These are phyloP conservation scores for Choanephora cucurbitarum DNA, from an alignment of 371 early-diverging fungal species.

Conservation along the genomic window DNA sequence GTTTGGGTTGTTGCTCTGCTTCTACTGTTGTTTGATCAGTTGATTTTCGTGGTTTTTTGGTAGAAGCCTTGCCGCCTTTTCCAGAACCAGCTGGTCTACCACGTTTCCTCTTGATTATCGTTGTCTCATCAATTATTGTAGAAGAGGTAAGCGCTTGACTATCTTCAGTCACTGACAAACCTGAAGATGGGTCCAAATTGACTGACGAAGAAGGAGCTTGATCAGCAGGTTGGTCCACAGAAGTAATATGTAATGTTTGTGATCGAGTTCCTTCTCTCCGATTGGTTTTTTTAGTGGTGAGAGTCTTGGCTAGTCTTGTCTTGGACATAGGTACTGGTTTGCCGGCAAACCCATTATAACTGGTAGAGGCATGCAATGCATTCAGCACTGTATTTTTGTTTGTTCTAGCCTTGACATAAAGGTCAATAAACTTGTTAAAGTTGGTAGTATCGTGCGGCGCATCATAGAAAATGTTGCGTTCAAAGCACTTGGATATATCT, in stretches of 20 bases:
- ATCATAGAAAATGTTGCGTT: slow-evolving; percentile 1
- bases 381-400: neutral
- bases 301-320: slow-evolving; percentile 4
- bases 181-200: too few relatives aligned
- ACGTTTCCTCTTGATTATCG: neutral
- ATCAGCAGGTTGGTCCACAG: too few relatives aligned
- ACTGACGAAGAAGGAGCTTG: too few relatives aligned
- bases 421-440: neutral
- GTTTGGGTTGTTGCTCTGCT: neutral
- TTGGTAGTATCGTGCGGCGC: neutral
- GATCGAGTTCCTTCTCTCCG: too few relatives aligned
- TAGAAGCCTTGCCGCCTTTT: neutral
- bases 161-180: too few relatives aligned
- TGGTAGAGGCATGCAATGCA: too few relatives aligned
- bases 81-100: neutral
- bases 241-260: too few relatives aligned
- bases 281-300: neutral
- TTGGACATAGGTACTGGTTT: neutral
- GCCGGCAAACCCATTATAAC: too few relatives aligned
- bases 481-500: slow-evolving; percentile 2
- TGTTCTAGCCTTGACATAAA: neutral
- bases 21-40: neutral
- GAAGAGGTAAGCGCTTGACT: too few relatives aligned
- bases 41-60: neutral
- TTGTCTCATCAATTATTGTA: too few relatives aligned